phyloP scores from a whole-genome alignment of 2,329 filamentous ascomycete species.

The Monosporascus ibericus region DNA sequence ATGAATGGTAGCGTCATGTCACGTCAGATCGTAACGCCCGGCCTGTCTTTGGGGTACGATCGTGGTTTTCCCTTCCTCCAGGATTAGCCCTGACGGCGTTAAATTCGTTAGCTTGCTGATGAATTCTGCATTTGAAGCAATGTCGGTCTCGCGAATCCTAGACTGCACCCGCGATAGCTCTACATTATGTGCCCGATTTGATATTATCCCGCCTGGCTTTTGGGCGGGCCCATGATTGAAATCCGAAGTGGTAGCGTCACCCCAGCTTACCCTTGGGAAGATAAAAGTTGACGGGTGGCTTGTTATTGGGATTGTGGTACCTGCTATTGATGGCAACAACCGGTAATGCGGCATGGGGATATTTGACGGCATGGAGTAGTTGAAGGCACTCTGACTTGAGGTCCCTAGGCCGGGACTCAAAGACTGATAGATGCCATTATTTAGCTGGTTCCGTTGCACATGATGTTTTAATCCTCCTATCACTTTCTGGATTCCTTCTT shows the following conservation, averaged over 20 bases:
- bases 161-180: conserved; percentile 84
- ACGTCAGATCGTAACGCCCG: conserved; percentile 93
- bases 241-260: conserved; percentile 32
- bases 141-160: conserved; percentile 80
- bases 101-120: conserved; percentile 63
- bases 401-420: conserved; percentile 9
- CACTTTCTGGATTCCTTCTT: too few species aligned
- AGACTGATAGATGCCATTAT: too few species aligned
- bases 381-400: conserved; percentile 21
- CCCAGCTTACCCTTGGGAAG: conserved; percentile 34
- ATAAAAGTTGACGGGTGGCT: conserved; percentile 34
- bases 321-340: conserved; percentile 30
- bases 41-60: too few species aligned
- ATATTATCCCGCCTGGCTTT: conserved; percentile 60
- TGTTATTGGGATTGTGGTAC: conserved; percentile 12
- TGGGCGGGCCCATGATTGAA: conserved; percentile 29
- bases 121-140: conserved; percentile 89
- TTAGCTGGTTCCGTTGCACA: too few species aligned
- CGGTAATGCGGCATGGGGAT: conserved; percentile 26
- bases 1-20: conserved; percentile 97
- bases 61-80: conserved; percentile 25
- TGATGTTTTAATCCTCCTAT: too few species aligned
- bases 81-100: conserved; percentile 28
- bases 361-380: conserved; percentile 32
- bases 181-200: conserved; percentile 90